These are phyloP conservation scores for Aphanoascus verrucosus DNA, from an alignment of 2,329 filamentous ascomycete genomes.

Conservation along the genomic window DNA sequence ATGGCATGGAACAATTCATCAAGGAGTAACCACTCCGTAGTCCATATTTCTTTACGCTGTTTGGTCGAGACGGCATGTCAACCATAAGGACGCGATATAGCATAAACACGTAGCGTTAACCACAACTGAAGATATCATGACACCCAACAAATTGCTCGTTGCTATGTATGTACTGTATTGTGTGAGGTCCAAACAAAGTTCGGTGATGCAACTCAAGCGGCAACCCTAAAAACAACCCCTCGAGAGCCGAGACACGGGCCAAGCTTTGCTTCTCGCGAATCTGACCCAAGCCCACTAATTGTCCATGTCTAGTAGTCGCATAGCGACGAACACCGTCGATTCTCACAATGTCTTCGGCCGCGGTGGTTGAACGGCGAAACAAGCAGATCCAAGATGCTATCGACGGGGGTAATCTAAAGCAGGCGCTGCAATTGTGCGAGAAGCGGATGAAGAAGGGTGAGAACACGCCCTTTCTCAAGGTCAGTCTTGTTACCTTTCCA, in stretches of 20 bases:
- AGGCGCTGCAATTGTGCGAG: conserved; percentile 41
- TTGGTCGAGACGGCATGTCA: background rate
- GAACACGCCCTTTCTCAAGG: conserved; percentile 34
- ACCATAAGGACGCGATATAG: too few species aligned
- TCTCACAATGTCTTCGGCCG: conserved; percentile 27
- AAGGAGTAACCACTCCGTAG: too few species aligned
- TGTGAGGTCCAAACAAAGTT: too few species aligned
- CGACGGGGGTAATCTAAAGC: conserved; percentile 39
- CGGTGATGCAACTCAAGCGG: background rate
- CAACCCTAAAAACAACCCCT: background rate
- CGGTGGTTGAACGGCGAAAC: conserved; percentile 37
- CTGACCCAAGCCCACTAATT: background rate
- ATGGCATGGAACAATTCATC: too few species aligned
- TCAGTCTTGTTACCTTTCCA: conserved; percentile 16
- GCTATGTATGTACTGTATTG: too few species aligned
- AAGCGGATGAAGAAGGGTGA: conserved; percentile 48
- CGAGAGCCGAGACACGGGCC: background rate
- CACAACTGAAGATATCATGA: too few species aligned
- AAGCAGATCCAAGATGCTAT: conserved; percentile 42
- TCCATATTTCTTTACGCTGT: background rate
- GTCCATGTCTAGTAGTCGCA: background rate
- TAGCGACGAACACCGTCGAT: background rate
- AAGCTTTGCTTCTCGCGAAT: background rate
- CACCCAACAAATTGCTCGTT: too few species aligned
- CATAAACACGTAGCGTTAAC: too few species aligned